Base-by-base conservation (phyloP, 2,329 filamentous ascomycete genomes). In the Zasmidium cellare region DNA sequence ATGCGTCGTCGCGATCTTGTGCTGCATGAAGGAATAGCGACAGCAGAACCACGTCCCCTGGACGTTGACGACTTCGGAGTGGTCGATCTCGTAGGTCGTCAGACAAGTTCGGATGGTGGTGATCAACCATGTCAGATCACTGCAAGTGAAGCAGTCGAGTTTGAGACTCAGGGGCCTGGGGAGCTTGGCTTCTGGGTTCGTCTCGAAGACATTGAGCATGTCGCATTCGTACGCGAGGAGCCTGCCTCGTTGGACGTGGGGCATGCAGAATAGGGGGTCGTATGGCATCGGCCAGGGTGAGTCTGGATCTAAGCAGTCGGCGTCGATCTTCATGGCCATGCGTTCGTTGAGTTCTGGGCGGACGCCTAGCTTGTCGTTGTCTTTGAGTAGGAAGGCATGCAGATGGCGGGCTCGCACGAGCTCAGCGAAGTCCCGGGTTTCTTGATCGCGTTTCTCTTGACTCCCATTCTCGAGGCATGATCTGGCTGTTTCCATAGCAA, bases 251-350 rank as follows among this genome's bases (percentile, higher is more conserved):
- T 56, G 51, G 3, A 69, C 60, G 31, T 66, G 65, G 1, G 56
- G 56, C 19, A 66, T 51, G 18, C 49, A 51, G 58, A 69, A 67
- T 11, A 62, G 55, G 2, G 67, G 62, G 24, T 69, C 66, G 56
- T 57, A 65, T 2, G 56, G 55, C 49, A 69, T 46, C 11, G 66
- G 65, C 65, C 66, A 69, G 11, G 57, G 49, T 1, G 25, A 25
- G 7, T 24, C 22, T 1, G 56, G 28, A 2, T 58, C 44, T 35
- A 68, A 61, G 14, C 51, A 51, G 12, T 47, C 50, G 11, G 45
- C 14, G 31, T 45, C 45, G 44, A 64, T 50, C 23, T 52, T 31
- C 20, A 62, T 45, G 38, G 44, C 35, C 20, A 51, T 48, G 14
- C 22, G 28, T 31, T 45, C 50, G 31, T 44, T 45, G 44, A 46